phyloP scores from a whole-genome alignment of 2,329 filamentous ascomycete species.

The Macrophomina pseudophaseolina region DNA sequence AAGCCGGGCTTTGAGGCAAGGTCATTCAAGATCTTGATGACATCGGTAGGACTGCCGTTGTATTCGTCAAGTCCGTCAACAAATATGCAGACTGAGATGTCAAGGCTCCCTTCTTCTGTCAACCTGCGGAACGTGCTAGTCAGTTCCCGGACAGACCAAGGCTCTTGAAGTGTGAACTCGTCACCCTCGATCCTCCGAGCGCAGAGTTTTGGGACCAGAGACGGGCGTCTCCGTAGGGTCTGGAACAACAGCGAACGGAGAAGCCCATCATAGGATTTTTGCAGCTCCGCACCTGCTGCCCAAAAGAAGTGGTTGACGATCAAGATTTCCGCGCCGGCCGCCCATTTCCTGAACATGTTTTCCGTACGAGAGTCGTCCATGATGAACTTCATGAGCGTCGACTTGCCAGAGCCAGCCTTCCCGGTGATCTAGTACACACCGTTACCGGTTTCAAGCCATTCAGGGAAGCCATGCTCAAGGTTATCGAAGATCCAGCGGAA shows the following conservation, averaged over 20 bases:
- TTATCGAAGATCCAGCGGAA: conserved; percentile 28
- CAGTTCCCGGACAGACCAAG: background rate
- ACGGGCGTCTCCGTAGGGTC: conserved; percentile 23
- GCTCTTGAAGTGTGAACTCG: background rate
- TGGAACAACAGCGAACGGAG: conserved; percentile 35
- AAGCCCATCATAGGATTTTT: conserved; percentile 35
- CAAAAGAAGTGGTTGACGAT: conserved; percentile 40
- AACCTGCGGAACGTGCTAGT: background rate
- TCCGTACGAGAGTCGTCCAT: conserved; percentile 28
- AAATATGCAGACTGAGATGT: conserved; percentile 28
- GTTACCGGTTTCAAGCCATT: background rate
- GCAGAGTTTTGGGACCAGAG: background rate
- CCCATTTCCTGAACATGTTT: conserved; percentile 32
- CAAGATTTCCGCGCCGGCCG: conserved; percentile 5
- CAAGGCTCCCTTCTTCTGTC: background rate
- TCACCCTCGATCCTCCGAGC: background rate
- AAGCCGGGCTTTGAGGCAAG: conserved; percentile 1
- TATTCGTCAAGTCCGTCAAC: conserved; percentile 34
- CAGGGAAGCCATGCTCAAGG: background rate
- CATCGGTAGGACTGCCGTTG: conserved; percentile 27
- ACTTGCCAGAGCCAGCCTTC: conserved; percentile 43
- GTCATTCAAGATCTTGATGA: background rate
- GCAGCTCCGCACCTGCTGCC: conserved; percentile 35
- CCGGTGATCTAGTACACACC: conserved; percentile 45
- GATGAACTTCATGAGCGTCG: conserved; percentile 41